Base-by-base conservation (phyloP, 331 rosid species). In the Arachis monticola region DNA sequence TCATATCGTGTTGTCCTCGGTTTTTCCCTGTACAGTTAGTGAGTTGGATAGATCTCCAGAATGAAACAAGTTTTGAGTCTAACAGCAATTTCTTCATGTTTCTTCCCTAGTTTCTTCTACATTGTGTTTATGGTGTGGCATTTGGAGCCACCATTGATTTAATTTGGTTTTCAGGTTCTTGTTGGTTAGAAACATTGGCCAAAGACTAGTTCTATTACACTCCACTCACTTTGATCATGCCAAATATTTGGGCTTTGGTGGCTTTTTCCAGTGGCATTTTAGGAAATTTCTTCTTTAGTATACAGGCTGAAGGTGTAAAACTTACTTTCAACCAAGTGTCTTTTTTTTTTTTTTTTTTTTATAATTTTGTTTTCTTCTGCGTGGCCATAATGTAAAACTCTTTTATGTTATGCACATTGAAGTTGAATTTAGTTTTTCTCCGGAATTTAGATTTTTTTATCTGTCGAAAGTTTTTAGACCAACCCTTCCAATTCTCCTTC, bases 1-100 rank as follows among this genome's bases (percentile, higher is more conserved):
- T 79, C 75, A 84, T 74, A 84, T 85, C 71, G 47, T 72, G 85
- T 79, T 75, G 85, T 74, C 86, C 70, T 83, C 87, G 87, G 92
- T 85, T 81, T 85, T 81, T 44, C 81, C 41, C 32, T 92, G 97
- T 92, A 89, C 93, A 92, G 96, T 85, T 70, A 84, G 83, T 83
- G 96, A 88, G 93, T 85, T 85, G 82, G 93, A 74, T 86, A 81
- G 93, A 85, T 84, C 82, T 80, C 73, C 74, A 61, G 83, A 80
- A 62, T 47, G 80, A 72, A 85, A 82, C 76, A 85, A 78, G 68
- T 85, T 87, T 86, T 89, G 88, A 85, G 91, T 74, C 87, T 85
- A 79, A 78, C 89, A 79, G 86, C 87, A 35, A 35, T 35, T 35
- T 35, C 40, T 35, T 35, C 40, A 35, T 35, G 40, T 35, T 22